phyloP scores from a whole-genome alignment of 352 stramenopile species.

The Phytopythium montanum region DNA sequence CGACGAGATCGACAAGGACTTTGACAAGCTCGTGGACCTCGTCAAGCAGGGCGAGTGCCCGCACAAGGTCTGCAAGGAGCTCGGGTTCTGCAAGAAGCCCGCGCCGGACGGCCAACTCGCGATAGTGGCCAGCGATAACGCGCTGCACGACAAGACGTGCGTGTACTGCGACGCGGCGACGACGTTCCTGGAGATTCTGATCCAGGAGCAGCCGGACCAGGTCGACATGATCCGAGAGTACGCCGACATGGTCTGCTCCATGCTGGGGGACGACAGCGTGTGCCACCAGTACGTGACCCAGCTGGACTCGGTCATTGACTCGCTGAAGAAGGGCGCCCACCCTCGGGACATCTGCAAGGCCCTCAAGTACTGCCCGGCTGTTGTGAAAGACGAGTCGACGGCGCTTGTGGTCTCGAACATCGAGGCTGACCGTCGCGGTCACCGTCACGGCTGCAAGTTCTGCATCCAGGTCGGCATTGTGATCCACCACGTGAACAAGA shows the following conservation, averaged over 20 bases:
- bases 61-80: slow-evolving; percentile 33
- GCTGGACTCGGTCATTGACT: slow-evolving; percentile 44
- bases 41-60: slow-evolving; percentile 45
- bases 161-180: slow-evolving; percentile 59
- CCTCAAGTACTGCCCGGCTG: slow-evolving; percentile 33
- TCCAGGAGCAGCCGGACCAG: slow-evolving; percentile 39
- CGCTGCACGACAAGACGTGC: slow-evolving; percentile 32
- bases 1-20: slow-evolving; percentile 39
- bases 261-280: slow-evolving; percentile 41
- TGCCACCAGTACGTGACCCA: slow-evolving; percentile 44
- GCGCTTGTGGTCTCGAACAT: background rate
- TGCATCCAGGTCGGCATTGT: slow-evolving; percentile 39
- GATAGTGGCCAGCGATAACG: background rate
- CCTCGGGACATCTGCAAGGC: slow-evolving; percentile 40
- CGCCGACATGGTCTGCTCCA: slow-evolving; percentile 50
- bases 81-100: slow-evolving; percentile 36
- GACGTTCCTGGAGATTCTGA: slow-evolving; percentile 40
- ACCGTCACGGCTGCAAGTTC: slow-evolving; percentile 38
- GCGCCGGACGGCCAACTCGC: background rate
- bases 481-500: slow-evolving; percentile 41
- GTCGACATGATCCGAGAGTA: slow-evolving; percentile 45
- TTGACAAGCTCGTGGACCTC: slow-evolving; percentile 55
- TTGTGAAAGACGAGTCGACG: background rate
- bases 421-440: slow-evolving; percentile 13
- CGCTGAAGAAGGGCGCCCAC: slow-evolving; percentile 36